Base-by-base conservation (phyloP, 1,284 basidiomycete species). In the Ceratobasidium sp. region DNA sequence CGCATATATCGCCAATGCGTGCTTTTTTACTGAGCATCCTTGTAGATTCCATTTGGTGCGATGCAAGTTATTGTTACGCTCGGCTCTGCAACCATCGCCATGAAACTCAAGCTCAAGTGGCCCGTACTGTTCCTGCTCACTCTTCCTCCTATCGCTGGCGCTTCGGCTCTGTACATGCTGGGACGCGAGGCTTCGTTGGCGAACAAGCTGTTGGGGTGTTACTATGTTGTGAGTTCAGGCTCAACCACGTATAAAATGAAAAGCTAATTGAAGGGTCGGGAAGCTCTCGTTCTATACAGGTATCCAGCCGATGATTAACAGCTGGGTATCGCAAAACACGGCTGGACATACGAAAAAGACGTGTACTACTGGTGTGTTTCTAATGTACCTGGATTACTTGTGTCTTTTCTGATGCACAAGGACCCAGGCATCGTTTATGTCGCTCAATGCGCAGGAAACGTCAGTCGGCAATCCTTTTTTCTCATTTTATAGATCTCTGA, bases 61-160 rank as follows among this genome's bases (percentile, higher is more conserved):
- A 79, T 86, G 62, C 83, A 84, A 76, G 82, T 87, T 58, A 75
- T 83, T 72, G 53, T 82, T 34, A 82, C 83, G 50, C 76, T 85
- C 26, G 52, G 78, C 45, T 76, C 80, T 4, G 85, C 83, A 43
- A 82, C 76, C 52, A 76, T 86, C 41, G 83, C 84, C 28, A 84
- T 82, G 74, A 80, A 79, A 70, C 81, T 84, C 76, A 85, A 85
- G 77, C 78, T 85, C 36, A 83, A 85, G 73, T 86, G 82, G 80
- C 84, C 85, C 16, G 83, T 86, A 30, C 76, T 86, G 36, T 82
- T 86, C 74, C 78, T 75, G 32, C 76, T 82, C 16, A 78, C 79
- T 21, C 76, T 84, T 12, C 81, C 81, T 3, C 80, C 83, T 1
- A 84, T 84, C 46, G 82, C 78, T 10, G 82, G 82, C 52, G 80